Conservation (phyloP, 2,329 filamentous ascomycete species). For the Cladophialophora yegresii region DNA sequence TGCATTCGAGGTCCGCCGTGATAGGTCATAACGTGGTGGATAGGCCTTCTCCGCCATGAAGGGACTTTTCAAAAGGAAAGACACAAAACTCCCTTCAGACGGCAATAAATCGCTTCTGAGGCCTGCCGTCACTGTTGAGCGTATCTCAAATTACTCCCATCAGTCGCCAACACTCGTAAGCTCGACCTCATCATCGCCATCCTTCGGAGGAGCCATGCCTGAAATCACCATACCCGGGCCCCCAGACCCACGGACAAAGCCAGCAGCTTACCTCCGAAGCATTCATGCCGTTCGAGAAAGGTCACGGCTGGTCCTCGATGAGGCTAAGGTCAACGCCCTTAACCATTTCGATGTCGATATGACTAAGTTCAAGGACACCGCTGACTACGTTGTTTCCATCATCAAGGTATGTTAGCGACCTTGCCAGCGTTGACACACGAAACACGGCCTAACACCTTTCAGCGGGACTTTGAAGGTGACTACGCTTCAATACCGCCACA, state of each 20-base stretch:
- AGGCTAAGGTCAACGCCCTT: conserved; percentile 74
- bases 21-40: conserved; percentile 17
- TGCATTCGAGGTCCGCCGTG: conserved; percentile 15
- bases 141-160: conserved; percentile 34
- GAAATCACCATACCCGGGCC: conserved; percentile 80
- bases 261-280: conserved; percentile 86
- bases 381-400: conserved; percentile 84
- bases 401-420: conserved; percentile 70
- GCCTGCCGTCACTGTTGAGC: conserved; percentile 26
- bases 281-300: conserved; percentile 84
- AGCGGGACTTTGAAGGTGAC: conserved; percentile 71
- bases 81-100: conserved; percentile 42
- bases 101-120: conserved; percentile 22
- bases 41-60: conserved; percentile 44
- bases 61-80: conserved; percentile 52
- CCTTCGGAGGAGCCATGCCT: conserved; percentile 46
- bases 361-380: conserved; percentile 78
- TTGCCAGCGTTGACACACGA: neutral
- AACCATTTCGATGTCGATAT: conserved; percentile 88
- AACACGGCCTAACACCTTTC: conserved; percentile 14
- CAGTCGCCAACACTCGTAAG: conserved; percentile 35
- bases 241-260: conserved; percentile 84
- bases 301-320: conserved; percentile 70
- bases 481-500: conserved; percentile 79
- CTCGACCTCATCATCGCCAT: conserved; percentile 21